phyloP scores from a whole-genome alignment of 805 yeast genomes.

The Monosporozyma unispora region DNA sequence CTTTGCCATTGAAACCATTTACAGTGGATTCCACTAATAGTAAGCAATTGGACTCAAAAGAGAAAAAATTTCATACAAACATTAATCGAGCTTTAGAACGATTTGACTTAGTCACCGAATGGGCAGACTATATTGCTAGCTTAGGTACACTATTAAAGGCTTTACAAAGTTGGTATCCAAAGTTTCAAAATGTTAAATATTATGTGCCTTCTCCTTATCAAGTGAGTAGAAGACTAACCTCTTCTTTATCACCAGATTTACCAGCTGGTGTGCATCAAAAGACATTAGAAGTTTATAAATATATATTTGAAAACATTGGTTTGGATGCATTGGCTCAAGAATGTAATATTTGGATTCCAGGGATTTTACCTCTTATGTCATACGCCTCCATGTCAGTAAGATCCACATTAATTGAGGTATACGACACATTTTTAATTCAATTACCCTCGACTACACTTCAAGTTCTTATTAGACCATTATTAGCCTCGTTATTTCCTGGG shows the following conservation, averaged over 20 bases:
- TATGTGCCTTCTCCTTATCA: constrained; percentile 62
- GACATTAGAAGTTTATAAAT: constrained; percentile 66
- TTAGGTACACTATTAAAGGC: constrained; percentile 72
- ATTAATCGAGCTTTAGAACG: constrained; percentile 64
- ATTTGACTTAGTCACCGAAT: constrained; percentile 80
- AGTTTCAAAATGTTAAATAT: constrained; percentile 31
- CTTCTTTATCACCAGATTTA: constrained; percentile 68
- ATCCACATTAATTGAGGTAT: constrained; percentile 61
- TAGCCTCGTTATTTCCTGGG: constrained; percentile 73
- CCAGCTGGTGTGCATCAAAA: constrained; percentile 97
- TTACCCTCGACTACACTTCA: constrained; percentile 43
- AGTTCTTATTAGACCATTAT: constrained; percentile 54
- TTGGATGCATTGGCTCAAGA: constrained; percentile 43
- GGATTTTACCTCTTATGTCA: constrained; percentile 79
- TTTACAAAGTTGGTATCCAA: constrained; percentile 40
- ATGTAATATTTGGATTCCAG: constrained; percentile 81
- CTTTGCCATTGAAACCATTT: constrained; percentile 26
- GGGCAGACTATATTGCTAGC: constrained; percentile 97
- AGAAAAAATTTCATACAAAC: constrained; percentile 56
- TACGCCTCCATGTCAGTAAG: constrained; percentile 85
- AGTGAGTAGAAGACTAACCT: constrained; percentile 63
- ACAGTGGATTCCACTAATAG: constrained; percentile 21
- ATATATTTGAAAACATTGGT: constrained; percentile 58
- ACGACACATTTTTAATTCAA: constrained; percentile 45
- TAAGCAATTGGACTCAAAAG: constrained; percentile 44